A percentile compares a stretch with the other conserved stretches of the same genome.
Evolutionary conservation across 2,329 filamentous ascomycete genomes (phyloP).

Genomic region (Tolypocladium pustulatum): DNA sequence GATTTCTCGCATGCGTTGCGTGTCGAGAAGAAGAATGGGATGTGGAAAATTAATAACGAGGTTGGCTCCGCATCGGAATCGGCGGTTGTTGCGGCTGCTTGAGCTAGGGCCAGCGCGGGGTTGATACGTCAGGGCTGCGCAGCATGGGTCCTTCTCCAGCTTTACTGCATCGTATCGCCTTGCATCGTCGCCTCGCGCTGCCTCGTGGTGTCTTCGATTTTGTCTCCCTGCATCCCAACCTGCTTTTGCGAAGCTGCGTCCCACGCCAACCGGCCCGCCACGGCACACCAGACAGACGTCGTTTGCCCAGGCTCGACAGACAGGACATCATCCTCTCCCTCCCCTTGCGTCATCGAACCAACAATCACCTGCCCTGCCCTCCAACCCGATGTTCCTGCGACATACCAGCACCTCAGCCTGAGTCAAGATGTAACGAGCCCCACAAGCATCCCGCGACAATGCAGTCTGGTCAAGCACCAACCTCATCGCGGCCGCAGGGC

Average conservation of each 20-base stretch:
- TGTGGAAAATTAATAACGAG: not conserved
- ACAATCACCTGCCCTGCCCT: not conserved
- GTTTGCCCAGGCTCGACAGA: not conserved
- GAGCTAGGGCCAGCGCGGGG: not conserved
- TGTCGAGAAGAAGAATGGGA: not conserved
- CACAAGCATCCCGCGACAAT: conserved; percentile 25
- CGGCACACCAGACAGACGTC: not conserved
- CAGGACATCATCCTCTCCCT: not conserved
- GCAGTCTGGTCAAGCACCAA: conserved; percentile 27
- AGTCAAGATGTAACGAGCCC: conserved; percentile 33
- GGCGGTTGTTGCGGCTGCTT: not conserved
- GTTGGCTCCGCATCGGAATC: not conserved
- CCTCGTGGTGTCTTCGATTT: not conserved
- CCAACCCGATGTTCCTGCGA: not conserved
- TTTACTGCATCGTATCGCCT: not conserved
- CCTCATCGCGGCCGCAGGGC: conserved; percentile 25
- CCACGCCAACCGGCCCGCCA: not conserved
- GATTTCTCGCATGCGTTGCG: not conserved
- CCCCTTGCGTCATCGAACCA: not conserved
- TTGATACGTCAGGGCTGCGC: not conserved
- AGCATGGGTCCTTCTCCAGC: not conserved
- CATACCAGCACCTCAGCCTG: not conserved
- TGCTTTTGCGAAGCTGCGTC: not conserved
- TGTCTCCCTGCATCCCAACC: not conserved
- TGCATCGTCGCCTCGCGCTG: not conserved